A percentile compares a stretch with the other conserved stretches of the same genome.
Evolutionary conservation across 495 filamentous ascomycete genomes (phyloP).

Genomic region (Bombardia bombarda): DNA sequence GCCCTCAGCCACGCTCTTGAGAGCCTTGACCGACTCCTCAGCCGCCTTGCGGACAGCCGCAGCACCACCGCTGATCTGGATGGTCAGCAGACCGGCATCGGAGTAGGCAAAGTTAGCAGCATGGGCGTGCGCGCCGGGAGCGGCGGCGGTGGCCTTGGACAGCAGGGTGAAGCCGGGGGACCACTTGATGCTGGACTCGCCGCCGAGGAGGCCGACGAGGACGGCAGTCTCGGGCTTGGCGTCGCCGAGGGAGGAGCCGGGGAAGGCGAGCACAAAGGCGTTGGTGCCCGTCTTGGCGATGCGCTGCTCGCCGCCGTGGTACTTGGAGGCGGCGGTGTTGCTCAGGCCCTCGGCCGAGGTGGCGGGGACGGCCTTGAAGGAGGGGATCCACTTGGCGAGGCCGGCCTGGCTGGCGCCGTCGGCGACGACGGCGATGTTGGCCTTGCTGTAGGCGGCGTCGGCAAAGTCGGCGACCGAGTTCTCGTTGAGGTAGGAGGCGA

Average conservation of each 20-base stretch:
- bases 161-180: constrained; percentile 85
- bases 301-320: constrained; percentile 91
- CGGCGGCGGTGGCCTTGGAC: constrained; percentile 60
- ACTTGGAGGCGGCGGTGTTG: constrained; percentile 58
- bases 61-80: constrained; percentile 68
- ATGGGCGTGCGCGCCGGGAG: constrained; percentile 55
- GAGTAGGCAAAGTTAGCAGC: constrained; percentile 82
- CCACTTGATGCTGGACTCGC: constrained; percentile 91
- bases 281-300: constrained; percentile 66
- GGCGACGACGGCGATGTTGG: constrained; percentile 83
- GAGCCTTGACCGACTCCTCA: constrained; percentile 61
- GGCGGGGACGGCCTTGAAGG: constrained; percentile 58
- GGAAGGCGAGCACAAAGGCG: constrained; percentile 82
- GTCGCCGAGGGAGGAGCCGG: constrained; percentile 67
- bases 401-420: constrained; percentile 73
- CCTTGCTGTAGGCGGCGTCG: constrained; percentile 69
- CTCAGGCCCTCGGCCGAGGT: constrained; percentile 24
- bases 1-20: constrained; percentile 72
- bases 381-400: constrained; percentile 87
- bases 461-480: constrained; percentile 64
- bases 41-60: constrained; percentile 50
- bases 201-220: constrained; percentile 83
- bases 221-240: constrained; percentile 89
- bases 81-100: constrained; percentile 82
- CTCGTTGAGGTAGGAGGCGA: constrained; percentile 69